Evolutionary conservation across 139 green algal genomes (phyloP).

Genomic region (Diplosphaera chodatii): DNA sequence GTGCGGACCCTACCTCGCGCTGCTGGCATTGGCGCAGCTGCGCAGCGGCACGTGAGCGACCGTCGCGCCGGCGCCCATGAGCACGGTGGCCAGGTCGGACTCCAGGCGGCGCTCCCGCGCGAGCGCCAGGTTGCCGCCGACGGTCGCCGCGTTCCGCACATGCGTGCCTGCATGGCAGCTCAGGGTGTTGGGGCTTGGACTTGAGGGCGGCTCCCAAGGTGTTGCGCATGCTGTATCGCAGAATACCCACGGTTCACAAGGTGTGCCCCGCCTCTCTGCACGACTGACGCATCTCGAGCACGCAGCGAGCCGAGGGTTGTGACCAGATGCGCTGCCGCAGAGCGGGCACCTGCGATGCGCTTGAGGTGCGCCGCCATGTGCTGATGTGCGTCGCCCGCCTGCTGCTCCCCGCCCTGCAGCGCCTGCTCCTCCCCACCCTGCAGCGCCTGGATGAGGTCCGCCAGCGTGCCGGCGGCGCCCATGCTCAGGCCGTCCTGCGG

Average conservation of each 20-base stretch:
- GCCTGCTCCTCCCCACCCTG: not conserved
- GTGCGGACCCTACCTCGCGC: too few relatives aligned
- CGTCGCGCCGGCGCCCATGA: slow-evolving; percentile 38
- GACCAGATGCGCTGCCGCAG: too few relatives aligned
- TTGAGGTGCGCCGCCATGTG: slow-evolving; percentile 34
- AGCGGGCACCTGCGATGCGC: slow-evolving; percentile 41
- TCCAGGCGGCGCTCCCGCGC: slow-evolving; percentile 24
- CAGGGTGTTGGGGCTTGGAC: too few relatives aligned
- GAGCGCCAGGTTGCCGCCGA: slow-evolving; percentile 64
- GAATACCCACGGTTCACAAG: too few relatives aligned
- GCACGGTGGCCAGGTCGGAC: slow-evolving; percentile 44
- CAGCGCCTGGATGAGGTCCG: slow-evolving; percentile 18
- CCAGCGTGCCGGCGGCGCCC: slow-evolving; percentile 29
- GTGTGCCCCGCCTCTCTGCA: too few relatives aligned
- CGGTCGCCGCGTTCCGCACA: slow-evolving; percentile 54
- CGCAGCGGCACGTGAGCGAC: not conserved
- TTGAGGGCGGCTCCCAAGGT: too few relatives aligned
- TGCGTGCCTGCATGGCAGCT: slow-evolving; percentile 54
- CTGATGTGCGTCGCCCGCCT: not conserved
- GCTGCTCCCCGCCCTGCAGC: too few relatives aligned
- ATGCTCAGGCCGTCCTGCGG: slow-evolving; percentile 16
- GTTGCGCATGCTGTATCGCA: too few relatives aligned
- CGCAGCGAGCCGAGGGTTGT: too few relatives aligned
- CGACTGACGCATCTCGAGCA: too few relatives aligned
- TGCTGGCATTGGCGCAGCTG: too few relatives aligned